Conservation (phyloP, 768 basidiomycete species). For the Boletus huronensis region DNA sequence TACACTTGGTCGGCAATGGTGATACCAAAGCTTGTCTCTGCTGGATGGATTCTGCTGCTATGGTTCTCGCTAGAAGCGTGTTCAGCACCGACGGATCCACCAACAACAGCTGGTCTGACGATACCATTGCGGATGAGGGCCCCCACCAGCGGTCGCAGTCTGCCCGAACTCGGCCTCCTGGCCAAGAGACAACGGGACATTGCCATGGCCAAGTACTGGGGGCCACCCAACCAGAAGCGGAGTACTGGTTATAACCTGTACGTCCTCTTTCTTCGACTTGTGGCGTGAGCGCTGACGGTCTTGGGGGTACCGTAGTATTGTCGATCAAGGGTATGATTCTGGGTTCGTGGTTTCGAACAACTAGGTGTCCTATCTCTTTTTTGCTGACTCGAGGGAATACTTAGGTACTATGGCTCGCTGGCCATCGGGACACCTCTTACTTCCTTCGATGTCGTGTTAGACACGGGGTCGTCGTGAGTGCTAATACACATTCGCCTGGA, state of each 20-base stretch:
- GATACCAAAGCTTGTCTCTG: slow-evolving; percentile 12
- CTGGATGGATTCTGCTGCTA: slow-evolving; percentile 9
- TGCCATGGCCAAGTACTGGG: slow-evolving; percentile 46
- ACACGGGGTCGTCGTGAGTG: slow-evolving; percentile 45
- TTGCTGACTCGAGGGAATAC: neutral
- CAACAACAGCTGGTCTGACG: slow-evolving; percentile 10
- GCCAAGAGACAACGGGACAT: slow-evolving; percentile 45
- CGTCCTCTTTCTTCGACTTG: slow-evolving; percentile 12
- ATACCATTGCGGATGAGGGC: slow-evolving; percentile 24
- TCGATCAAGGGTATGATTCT: slow-evolving; percentile 64
- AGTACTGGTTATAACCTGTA: slow-evolving; percentile 52
- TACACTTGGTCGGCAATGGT: slow-evolving; percentile 6
- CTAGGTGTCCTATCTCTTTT: neutral
- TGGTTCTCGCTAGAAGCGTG: slow-evolving; percentile 6
- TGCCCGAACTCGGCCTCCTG: slow-evolving; percentile 15
- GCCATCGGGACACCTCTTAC: slow-evolving; percentile 45
- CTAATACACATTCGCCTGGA: neutral
- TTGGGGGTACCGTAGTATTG: slow-evolving; percentile 46
- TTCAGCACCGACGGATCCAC: slow-evolving; percentile 14
- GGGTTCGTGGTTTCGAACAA: slow-evolving; percentile 38
- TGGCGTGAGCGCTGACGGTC: neutral
- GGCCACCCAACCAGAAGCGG: slow-evolving; percentile 34
- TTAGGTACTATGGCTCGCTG: slow-evolving; percentile 39
- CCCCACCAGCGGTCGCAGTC: neutral
- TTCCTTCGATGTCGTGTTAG: slow-evolving; percentile 47